Percentiles rank a stretch among this genome's conserved stretches.
phyloP scores from a whole-genome alignment of 805 yeast genomes.

The Maudiozyma barnettii region DNA sequence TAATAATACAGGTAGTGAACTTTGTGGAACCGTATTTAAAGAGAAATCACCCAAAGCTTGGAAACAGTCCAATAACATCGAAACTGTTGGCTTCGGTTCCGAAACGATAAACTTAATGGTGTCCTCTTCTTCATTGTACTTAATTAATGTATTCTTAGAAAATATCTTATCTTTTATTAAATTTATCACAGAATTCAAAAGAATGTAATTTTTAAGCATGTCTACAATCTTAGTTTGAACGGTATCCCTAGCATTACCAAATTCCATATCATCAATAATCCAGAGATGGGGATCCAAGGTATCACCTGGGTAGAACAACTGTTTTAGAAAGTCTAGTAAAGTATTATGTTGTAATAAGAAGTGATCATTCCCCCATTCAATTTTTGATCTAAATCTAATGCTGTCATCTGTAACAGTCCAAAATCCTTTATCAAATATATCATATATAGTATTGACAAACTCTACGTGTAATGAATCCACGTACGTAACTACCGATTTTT shows the following conservation, averaged over 20 bases:
- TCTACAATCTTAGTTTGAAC: slow-evolving; percentile 11
- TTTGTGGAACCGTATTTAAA: not conserved
- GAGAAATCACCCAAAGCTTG: slow-evolving; percentile 6
- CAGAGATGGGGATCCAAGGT: slow-evolving; percentile 16
- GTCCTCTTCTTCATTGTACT: not conserved
- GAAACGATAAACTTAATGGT: not conserved
- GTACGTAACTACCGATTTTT: slow-evolving; percentile 19
- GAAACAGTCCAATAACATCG: slow-evolving; percentile 7
- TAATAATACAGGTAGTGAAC: not conserved
- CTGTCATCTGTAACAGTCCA: slow-evolving; percentile 15
- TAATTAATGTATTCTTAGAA: not conserved
- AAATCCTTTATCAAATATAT: slow-evolving; percentile 13
- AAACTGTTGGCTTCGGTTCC: not conserved
- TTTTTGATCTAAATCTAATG: slow-evolving; percentile 7
- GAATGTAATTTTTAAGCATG: slow-evolving; percentile 12
- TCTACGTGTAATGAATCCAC: slow-evolving; percentile 22
- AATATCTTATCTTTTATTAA: slow-evolving; percentile 15
- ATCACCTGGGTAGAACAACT: slow-evolving; percentile 12
- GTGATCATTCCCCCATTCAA: slow-evolving; percentile 8
- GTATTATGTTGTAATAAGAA: slow-evolving; percentile 13
- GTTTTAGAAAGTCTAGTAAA: slow-evolving; percentile 12
- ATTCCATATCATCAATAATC: slow-evolving; percentile 19
- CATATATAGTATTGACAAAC: slow-evolving; percentile 13
- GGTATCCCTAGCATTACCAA: slow-evolving; percentile 16
- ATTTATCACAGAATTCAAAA: slow-evolving; percentile 7